Evolutionary conservation across 208 protist species (phyloP).

Genomic region (Plasmodiophora brassicae): DNA sequence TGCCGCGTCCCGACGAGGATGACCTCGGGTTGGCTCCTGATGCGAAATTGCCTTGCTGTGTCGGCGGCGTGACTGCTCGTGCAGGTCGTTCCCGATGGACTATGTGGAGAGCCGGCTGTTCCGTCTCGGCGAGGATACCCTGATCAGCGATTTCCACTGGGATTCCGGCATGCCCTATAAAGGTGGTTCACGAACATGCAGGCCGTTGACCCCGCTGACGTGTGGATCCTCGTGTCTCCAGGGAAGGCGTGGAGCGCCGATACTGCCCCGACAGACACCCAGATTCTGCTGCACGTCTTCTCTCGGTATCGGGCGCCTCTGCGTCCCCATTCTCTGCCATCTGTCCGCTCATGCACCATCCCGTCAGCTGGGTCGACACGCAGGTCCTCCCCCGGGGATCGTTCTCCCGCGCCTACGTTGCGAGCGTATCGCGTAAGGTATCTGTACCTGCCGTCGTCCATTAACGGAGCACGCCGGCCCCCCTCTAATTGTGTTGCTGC

Average conservation of each 20-base stretch:
- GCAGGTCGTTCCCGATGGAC: neutral
- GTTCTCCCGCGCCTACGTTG: neutral
- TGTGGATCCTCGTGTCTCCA: neutral
- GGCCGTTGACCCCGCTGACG: neutral
- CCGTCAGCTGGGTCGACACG: neutral
- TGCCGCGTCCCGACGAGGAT: neutral
- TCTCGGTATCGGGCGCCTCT: no score
- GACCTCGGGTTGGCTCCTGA: no score
- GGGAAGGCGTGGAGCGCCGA: neutral
- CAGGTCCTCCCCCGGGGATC: neutral
- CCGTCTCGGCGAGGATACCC: neutral
- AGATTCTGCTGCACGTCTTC: no score
- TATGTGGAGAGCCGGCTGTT: neutral
- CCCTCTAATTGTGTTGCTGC: no score
- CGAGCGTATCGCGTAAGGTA: no score
- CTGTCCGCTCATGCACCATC: no score
- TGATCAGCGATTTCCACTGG: slow-evolving; percentile 11
- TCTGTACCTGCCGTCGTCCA: no score
- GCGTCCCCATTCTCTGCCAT: no score
- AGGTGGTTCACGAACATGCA: no score
- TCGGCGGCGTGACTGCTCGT: no score
- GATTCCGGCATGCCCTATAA: neutral
- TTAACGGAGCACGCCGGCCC: no score
- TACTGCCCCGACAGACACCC: slow-evolving; percentile 20
- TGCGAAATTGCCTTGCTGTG: no score